A percentile compares a stretch with the other conserved stretches of the same genome.
phyloP scores from a whole-genome alignment of 1,139 yeast species.

The Suhomyces kunorum region DNA sequence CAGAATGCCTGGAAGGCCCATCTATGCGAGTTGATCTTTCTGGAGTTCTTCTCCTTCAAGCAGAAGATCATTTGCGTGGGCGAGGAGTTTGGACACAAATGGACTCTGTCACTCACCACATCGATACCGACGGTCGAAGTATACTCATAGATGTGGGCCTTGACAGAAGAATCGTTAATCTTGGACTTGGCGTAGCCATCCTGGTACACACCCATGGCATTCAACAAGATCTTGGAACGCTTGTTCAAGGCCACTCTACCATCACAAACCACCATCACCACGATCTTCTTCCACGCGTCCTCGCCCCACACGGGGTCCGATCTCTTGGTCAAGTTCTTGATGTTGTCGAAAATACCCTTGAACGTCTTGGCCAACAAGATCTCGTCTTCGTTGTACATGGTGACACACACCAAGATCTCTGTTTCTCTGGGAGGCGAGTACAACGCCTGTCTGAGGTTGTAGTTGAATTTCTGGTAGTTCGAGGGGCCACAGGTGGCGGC shows the following conservation, averaged over 20 bases:
- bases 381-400: constrained; percentile 83
- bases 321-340: constrained; percentile 58
- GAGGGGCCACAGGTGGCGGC: constrained; percentile 83
- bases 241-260: constrained; percentile 72
- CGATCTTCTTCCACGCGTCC: constrained; percentile 79
- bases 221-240: constrained; percentile 62
- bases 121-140: constrained; percentile 78
- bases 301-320: constrained; percentile 74
- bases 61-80: constrained; percentile 80
- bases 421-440: constrained; percentile 69
- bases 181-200: constrained; percentile 81
- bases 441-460: constrained; percentile 66
- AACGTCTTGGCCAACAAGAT: constrained; percentile 68
- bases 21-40: constrained; percentile 79
- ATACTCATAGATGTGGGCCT: constrained; percentile 76
- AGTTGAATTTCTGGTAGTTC: constrained; percentile 56
- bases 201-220: constrained; percentile 76
- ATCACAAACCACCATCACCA: constrained; percentile 72
- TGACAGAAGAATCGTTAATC: constrained; percentile 68
- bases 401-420: constrained; percentile 71
- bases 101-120: constrained; percentile 54
- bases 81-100: constrained; percentile 58
- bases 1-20: constrained; percentile 86
- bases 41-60: constrained; percentile 70
- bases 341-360: constrained; percentile 75